Evolutionary conservation across 495 filamentous ascomycete genomes (phyloP).

Genomic region (Xylaria sp.): DNA sequence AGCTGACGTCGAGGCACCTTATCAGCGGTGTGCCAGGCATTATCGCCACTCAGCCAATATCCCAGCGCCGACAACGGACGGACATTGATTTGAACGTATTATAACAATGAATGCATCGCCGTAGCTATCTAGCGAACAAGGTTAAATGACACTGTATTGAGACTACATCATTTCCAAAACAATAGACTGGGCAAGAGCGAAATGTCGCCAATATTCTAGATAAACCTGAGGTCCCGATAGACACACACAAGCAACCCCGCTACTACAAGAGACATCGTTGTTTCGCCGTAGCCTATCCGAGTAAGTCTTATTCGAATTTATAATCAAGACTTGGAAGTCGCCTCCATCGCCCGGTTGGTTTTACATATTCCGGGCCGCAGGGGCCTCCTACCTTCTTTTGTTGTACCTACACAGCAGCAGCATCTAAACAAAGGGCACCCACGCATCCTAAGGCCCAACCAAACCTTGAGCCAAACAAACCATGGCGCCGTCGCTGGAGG

Average conservation of each 20-base stretch:
- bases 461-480: conserved; percentile 4
- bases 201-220: background rate
- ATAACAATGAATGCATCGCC: background rate
- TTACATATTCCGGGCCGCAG: background rate
- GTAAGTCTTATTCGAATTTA: conserved; percentile 35
- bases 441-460: background rate
- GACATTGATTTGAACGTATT: background rate
- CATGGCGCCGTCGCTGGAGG: conserved; percentile 78
- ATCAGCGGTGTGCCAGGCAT: background rate
- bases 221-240: background rate
- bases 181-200: background rate
- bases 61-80: conserved; percentile 18
- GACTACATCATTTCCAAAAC: background rate
- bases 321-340: conserved; percentile 32
- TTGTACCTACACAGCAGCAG: background rate
- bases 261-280: background rate
- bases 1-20: conserved; percentile 5
- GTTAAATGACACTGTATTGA: background rate
- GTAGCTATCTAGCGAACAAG: background rate
- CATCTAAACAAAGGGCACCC: background rate
- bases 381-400: conserved; percentile 1
- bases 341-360: background rate
- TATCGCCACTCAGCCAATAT: conserved; percentile 13
- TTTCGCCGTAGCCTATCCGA: conserved; percentile 29
- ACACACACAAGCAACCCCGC: conserved; percentile 9